Base-by-base conservation (phyloP, 2,329 filamentous ascomycete species). In the Pseudogymnoascus sp. region DNA sequence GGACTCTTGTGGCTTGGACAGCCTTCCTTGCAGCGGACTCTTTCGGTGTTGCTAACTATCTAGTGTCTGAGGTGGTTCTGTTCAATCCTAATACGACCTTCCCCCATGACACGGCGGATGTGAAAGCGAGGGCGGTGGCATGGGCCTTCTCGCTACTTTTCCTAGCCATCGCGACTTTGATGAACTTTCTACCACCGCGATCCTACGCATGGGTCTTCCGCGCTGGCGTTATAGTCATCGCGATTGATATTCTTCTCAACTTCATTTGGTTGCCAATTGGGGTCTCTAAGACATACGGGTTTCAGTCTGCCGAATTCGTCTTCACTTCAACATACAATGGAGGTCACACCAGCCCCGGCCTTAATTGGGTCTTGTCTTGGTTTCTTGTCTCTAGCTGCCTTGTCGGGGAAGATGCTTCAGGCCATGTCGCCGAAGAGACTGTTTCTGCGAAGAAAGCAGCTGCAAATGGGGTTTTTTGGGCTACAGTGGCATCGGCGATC, bases 181-280 rank as follows among this genome's bases (percentile, higher is more conserved):
- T 61, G 59, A 61, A 61, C 38, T 61, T 61, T 45, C 38, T 61
- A 8, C 59, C 59, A 5, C 59, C 33, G 18, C 59, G 59, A 18
- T 41, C 59, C 7, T 61, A 61, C 18, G 59, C 59, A 21, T 61
- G 59, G 59, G 59, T 61, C 38, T 61, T 61, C 59, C 59, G 59
- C 16, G 59, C 59, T 28, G 59, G 59, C 14, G 59, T 61, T 40
- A 60, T 40, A 0, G 37, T 60, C 38, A 78, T 79, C 55, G 63
- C 75, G 14, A 69, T 79, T 40, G 77, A 79, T 66, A 78, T 79
- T 66, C 61, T 77, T 40, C 71, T 79, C 60, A 79, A 79, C 70
- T 74, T 79, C 61, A 77, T 79, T 65, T 79, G 77, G 77, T 70
- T 79, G 31, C 77, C 77, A 1, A 79, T 79, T 43, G 77, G 73